Percentiles rank a stretch among this genome's conserved stretches.
Conservation (phyloP, 257 asterid species). For the Leptodermis oblonga region DNA sequence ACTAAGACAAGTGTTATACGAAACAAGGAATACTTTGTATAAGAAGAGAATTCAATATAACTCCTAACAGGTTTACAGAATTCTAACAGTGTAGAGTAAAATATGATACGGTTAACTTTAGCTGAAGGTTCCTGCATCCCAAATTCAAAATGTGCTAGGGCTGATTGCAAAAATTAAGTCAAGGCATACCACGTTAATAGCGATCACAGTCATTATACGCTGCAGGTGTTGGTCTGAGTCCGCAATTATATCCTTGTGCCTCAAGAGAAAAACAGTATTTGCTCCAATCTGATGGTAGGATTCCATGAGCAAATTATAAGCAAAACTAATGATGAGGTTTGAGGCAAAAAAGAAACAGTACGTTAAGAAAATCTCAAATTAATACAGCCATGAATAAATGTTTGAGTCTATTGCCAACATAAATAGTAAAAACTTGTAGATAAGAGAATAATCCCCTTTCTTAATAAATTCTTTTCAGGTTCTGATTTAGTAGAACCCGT, state of each 20-base stretch:
- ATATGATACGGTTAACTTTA: background rate
- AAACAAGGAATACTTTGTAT: background rate
- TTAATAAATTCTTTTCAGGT: background rate
- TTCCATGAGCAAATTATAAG: constrained; percentile 11
- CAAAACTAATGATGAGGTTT: background rate
- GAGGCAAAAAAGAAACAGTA: background rate
- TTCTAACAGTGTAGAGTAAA: background rate
- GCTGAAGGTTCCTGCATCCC: background rate
- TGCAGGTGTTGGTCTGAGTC: constrained; percentile 52
- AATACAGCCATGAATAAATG: background rate
- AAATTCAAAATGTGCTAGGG: background rate
- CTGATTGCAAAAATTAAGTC: background rate
- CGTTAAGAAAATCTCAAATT: background rate
- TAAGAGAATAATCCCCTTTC: background rate
- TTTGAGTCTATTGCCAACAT: background rate
- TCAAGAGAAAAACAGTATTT: constrained; percentile 63
- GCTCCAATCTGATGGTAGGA: constrained; percentile 72
- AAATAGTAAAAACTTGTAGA: background rate
- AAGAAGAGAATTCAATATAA: background rate
- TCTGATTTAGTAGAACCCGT: background rate
- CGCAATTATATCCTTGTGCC: constrained; percentile 66
- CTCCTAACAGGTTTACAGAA: background rate
- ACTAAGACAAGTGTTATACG: background rate
- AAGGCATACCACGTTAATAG: constrained; percentile 56
- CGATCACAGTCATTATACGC: constrained; percentile 58